These are phyloP conservation scores for Gymnopilus junonius DNA, from an alignment of 768 basidiomycete genomes.

Conservation along the genomic window DNA sequence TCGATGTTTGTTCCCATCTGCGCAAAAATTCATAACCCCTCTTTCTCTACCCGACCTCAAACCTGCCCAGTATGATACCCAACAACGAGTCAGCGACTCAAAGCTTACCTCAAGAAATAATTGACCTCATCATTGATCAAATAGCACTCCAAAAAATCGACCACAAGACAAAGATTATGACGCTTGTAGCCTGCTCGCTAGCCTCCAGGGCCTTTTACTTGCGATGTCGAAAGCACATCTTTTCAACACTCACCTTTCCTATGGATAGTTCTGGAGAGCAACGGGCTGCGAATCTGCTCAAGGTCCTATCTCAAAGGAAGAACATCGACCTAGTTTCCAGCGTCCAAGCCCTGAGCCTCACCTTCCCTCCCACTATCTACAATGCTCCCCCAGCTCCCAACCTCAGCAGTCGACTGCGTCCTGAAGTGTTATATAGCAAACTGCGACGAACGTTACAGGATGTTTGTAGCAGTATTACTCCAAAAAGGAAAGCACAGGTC, in stretches of 20 bases:
- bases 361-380: neutral
- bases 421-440: neutral
- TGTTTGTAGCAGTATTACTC: neutral
- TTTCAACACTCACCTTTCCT: neutral
- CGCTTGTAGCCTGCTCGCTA: constrained; percentile 4
- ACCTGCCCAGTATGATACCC: too few species aligned
- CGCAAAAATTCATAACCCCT: neutral
- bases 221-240: neutral
- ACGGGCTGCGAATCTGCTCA: neutral
- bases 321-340: neutral
- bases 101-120: constrained; percentile 10
- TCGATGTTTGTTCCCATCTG: neutral
- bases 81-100: neutral
- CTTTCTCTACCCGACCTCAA: neutral
- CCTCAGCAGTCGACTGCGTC: neutral
- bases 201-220: constrained; percentile 2
- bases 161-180: neutral
- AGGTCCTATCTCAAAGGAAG: neutral
- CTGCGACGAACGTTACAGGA: neutral
- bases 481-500: neutral
- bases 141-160: neutral
- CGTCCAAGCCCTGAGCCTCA: neutral
- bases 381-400: neutral
- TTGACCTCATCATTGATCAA: constrained; percentile 10
- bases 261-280: neutral